These are phyloP conservation scores for Lactarius tabidus DNA, from an alignment of 768 basidiomycete genomes.

Conservation along the genomic window DNA sequence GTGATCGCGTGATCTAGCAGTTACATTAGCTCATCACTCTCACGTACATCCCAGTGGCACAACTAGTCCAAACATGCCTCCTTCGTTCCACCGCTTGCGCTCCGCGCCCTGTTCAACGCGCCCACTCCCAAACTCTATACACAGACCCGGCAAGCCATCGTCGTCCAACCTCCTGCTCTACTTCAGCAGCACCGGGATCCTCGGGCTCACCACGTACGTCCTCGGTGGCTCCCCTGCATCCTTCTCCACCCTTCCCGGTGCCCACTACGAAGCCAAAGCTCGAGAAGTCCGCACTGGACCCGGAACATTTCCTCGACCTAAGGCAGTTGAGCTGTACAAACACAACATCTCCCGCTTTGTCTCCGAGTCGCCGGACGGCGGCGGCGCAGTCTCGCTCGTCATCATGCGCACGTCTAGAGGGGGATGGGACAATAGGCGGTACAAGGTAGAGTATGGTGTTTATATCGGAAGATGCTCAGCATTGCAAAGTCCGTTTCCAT, in stretches of 20 bases:
- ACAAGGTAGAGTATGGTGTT: too few species aligned
- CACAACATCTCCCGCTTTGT: constrained; percentile 87
- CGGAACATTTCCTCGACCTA: constrained; percentile 73
- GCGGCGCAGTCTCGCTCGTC: constrained; percentile 72
- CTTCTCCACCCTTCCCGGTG: constrained; percentile 19
- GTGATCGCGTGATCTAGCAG: too few species aligned
- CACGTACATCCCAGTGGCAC: too few species aligned
- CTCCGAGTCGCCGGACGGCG: constrained; percentile 75
- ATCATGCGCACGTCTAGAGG: constrained; percentile 72
- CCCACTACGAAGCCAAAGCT: constrained; percentile 36
- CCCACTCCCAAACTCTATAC: neutral
- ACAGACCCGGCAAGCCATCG: constrained; percentile 39
- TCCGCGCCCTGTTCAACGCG: too few species aligned
- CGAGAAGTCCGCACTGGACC: constrained; percentile 68
- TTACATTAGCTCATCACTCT: too few species aligned
- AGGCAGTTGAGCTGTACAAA: constrained; percentile 67
- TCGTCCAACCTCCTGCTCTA: constrained; percentile 44
- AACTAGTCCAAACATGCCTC: too few species aligned
- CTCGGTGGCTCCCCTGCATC: constrained; percentile 34
- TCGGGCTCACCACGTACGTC: constrained; percentile 41
- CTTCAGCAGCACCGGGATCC: constrained; percentile 43
- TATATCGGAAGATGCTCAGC: constrained; percentile 68
- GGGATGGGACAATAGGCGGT: too few species aligned
- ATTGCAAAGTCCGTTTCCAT: too few species aligned
- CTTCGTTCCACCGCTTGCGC: too few species aligned